Base-by-base conservation (phyloP, 371 early-diverging fungal genomes). In the Nematocida minor region DNA sequence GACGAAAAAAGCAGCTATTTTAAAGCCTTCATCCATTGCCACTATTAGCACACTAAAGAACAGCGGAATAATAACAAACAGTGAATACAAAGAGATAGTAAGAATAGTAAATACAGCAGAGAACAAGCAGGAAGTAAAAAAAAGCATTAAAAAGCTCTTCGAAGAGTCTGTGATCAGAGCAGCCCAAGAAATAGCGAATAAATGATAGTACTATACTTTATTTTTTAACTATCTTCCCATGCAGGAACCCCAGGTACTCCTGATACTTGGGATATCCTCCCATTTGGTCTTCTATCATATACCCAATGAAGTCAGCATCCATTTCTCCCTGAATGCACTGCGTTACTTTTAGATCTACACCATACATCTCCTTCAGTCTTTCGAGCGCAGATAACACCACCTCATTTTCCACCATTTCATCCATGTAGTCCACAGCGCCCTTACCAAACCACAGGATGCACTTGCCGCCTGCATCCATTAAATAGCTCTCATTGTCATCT, bases 221-320 rank as follows among this genome's bases (percentile, higher is more conserved):
- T 36, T 79, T 53, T 63, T 64, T 66, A 29, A 48, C n/a, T 54
- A 83, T 62, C 53, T 70, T 80, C 31, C 47, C 69, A 66, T 83
- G 84, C 18, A 83, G 40, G 4, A 60, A 38, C 32, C 71, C 79
- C 4, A 83, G 20, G 69, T 71, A 83, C 51, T 78, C 69, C 29
- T 47, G 34, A 67, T 82, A 82, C 67, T 60, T 69, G 3, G 38
- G 40, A 46, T 69, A 63, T 29, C 69, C 74, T 42, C 80, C 68
- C 47, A 83, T 67, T 44, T 70, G 66, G 69, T 83, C 84, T 78
- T 83, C 84, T 51, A 83, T 60, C 80, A 83, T 80, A 34, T 67
- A 69, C 22, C 62, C 70, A 29, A 82, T 51, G 47, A 83, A 80
- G 18, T 80, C 80, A 16, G 62, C 68, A 62, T 83, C 84, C 55